Conservation (phyloP, 169 alveolate genomes). For the Cyclospora cayetanensis region DNA sequence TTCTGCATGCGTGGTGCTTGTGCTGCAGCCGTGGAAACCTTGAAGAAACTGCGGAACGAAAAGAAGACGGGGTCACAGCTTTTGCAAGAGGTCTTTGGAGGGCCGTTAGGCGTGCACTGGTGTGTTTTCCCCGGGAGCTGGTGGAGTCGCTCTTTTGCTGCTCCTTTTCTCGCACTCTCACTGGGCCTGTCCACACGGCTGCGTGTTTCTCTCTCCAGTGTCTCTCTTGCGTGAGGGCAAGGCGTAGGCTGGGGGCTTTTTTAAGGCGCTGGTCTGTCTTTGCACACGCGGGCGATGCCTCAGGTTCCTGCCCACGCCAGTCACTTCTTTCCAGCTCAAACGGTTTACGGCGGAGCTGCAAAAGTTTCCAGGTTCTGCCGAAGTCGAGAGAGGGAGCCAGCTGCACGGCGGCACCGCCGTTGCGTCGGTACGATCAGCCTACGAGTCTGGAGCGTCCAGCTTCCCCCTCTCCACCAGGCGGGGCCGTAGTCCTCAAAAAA, state of each 20-base stretch:
- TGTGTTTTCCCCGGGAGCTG: not conserved
- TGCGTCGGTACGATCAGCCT: not conserved
- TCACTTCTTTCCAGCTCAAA: not conserved
- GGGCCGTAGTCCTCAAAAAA: not conserved
- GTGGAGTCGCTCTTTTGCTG: not conserved
- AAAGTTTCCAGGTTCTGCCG: not conserved
- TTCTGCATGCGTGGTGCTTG: too few relatives aligned
- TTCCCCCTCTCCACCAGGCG: not conserved
- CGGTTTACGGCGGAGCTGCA: conserved; percentile 14
- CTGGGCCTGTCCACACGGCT: not conserved
- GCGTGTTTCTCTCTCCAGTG: not conserved
- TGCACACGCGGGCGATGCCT: not conserved
- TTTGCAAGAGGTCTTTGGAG: conserved; percentile 1
- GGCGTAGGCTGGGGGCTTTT: not conserved
- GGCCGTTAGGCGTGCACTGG: not conserved
- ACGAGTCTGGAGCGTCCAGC: not conserved
- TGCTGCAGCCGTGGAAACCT: not conserved
- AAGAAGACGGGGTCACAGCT: not conserved
- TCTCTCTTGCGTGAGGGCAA: too few relatives aligned
- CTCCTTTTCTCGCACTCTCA: not conserved
- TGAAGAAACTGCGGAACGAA: not conserved
- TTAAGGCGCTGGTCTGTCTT: not conserved
- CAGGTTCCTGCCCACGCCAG: not conserved
- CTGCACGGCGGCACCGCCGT: not conserved
- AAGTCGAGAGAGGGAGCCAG: not conserved